These are phyloP conservation scores for Hibiscus trionum DNA, from an alignment of 345 rosid species.

Conservation along the genomic window DNA sequence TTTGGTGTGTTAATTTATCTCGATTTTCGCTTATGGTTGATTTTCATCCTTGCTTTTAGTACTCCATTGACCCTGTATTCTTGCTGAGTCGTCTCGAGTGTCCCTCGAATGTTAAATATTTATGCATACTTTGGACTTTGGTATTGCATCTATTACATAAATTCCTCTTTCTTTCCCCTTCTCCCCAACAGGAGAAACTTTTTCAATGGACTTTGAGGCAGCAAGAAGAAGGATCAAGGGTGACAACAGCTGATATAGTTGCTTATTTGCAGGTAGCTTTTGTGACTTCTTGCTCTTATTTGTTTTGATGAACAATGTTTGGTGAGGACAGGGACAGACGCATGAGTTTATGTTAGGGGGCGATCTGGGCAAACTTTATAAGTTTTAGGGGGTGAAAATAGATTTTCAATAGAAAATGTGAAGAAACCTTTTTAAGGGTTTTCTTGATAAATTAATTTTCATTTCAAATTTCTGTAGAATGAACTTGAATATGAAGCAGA, in stretches of 20 bases:
- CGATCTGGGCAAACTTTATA: no score
- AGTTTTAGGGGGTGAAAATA: no score
- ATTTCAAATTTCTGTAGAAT: constrained; percentile 38
- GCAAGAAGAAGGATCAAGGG: constrained; percentile 63
- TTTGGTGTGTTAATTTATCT: neutral
- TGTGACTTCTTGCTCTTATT: neutral
- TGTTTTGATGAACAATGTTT: neutral
- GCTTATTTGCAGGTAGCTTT: constrained; percentile 60
- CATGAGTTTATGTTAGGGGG: no score
- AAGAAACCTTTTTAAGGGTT: neutral
- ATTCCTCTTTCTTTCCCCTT: neutral
- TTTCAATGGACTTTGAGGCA: constrained; percentile 74
- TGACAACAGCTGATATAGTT: constrained; percentile 48
- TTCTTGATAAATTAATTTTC: neutral
- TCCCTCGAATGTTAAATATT: neutral
- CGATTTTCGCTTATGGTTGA: neutral
- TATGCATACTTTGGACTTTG: neutral
- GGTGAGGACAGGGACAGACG: no score
- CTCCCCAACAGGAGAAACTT: constrained; percentile 52
- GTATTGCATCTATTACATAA: neutral
- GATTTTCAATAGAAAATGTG: no score
- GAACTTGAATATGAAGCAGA: constrained; percentile 64
- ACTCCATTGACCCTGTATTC: no score
- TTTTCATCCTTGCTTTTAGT: neutral
- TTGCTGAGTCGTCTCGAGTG: neutral